Conservation (phyloP, 2,329 filamentous ascomycete species). For the Sordariomycetes sp. region DNA sequence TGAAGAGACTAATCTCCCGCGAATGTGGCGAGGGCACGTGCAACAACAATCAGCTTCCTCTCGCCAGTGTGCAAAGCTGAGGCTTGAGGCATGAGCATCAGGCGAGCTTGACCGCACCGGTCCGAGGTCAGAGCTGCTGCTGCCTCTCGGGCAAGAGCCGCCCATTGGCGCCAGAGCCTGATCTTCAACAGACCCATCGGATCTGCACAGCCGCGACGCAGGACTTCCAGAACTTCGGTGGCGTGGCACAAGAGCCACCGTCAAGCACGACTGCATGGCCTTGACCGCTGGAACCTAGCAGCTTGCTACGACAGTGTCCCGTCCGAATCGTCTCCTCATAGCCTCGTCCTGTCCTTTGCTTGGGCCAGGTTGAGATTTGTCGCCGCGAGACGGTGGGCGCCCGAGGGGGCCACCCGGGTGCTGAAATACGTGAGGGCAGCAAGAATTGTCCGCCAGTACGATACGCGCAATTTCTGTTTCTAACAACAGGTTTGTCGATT, state of each 20-base stretch:
- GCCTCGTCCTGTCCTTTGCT: neutral
- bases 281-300: slow-evolving; percentile 2
- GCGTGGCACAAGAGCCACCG: slow-evolving; percentile 9
- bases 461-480: no score
- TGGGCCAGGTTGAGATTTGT: neutral
- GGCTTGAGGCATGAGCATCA: neutral
- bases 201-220: neutral
- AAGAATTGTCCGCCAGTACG: no score
- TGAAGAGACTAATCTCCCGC: no score
- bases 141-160: no score
- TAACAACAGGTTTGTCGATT: neutral
- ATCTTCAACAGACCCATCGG: neutral
- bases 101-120: neutral
- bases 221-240: slow-evolving; percentile 14
- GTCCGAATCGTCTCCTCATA: neutral
- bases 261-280: neutral
- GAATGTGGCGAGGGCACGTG: no score
- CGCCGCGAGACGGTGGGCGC: no score
- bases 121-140: no score
- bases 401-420: no score
- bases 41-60: no score
- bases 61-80: neutral
- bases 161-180: neutral
- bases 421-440: neutral
- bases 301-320: neutral